These are phyloP conservation scores for Climacium dendroides DNA, from an alignment of 225 moss, liverwort and hornwort species.

Conservation along the genomic window DNA sequence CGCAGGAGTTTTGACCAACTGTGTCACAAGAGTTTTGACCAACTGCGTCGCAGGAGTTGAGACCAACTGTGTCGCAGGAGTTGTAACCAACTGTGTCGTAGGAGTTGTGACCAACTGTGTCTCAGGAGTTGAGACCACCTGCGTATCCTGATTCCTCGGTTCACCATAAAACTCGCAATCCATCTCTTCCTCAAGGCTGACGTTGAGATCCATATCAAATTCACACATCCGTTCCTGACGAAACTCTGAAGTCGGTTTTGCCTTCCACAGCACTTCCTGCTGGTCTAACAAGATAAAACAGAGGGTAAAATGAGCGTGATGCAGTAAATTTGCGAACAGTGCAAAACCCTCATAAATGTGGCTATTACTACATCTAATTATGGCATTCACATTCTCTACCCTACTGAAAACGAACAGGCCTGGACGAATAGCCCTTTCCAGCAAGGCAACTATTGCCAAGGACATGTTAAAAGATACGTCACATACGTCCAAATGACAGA, in stretches of 20 bases:
- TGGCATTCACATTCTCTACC: not conserved
- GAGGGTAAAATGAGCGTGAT: conserved; percentile 4
- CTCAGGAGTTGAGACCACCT: conserved; percentile 7
- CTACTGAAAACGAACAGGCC: not conserved
- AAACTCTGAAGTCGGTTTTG: conserved; percentile 32
- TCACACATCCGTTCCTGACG: conserved; percentile 42
- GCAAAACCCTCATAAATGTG: not conserved
- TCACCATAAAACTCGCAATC: conserved; percentile 44
- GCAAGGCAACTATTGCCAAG: not conserved
- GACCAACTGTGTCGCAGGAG: conserved; percentile 11
- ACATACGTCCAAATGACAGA: not conserved
- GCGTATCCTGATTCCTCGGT: conserved; percentile 23
- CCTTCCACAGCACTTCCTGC: conserved; percentile 22
- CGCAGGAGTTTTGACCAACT: not conserved
- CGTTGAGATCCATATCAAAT: conserved; percentile 55
- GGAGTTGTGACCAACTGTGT: conserved; percentile 5
- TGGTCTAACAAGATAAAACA: conserved; percentile 29
- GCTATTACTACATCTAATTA: not conserved
- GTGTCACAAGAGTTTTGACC: not conserved
- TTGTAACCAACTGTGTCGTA: not conserved
- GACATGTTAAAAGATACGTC: not conserved
- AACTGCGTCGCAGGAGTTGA: not conserved
- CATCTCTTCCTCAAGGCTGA: conserved; percentile 51
- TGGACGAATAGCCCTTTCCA: not conserved
- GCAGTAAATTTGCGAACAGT: not conserved